Evolutionary conservation across 768 basidiomycete genomes (phyloP).

Genomic region (Peribolospora baueri): DNA sequence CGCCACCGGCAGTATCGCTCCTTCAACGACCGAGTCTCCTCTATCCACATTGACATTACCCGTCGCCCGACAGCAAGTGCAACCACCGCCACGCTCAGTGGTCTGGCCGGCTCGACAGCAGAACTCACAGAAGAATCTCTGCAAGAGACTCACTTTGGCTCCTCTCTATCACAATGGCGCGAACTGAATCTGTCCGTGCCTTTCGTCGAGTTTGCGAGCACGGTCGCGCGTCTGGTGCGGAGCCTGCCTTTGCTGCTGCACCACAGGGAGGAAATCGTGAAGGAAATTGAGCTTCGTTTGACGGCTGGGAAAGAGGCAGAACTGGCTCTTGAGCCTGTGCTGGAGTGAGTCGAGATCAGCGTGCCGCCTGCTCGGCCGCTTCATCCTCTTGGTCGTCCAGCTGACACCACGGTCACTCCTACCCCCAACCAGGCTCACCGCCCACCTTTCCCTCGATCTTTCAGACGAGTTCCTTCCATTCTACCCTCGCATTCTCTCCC

Average conservation of each 20-base stretch:
- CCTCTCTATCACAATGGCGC: conserved; percentile 45
- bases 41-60: too few species aligned
- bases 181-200: conserved; percentile 55
- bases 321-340: conserved; percentile 6
- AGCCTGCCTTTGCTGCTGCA: conserved; percentile 62
- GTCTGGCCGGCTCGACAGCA: too few species aligned
- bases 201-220: conserved; percentile 44
- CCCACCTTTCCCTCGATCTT: conserved; percentile 10
- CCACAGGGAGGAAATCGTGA: conserved; percentile 45
- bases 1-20: too few species aligned
- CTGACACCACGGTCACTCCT: too few species aligned
- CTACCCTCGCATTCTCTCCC: too few species aligned
- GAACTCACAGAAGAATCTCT: too few species aligned
- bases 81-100: too few species aligned
- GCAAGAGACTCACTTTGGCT: conserved; percentile 45
- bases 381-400: background rate
- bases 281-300: conserved; percentile 10
- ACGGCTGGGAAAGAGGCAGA: conserved; percentile 2
- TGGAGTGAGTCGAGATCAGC: conserved; percentile 5
- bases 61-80: too few species aligned
- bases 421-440: conserved; percentile 3
- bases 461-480: conserved; percentile 5
- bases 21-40: too few species aligned
- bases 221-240: conserved; percentile 35
- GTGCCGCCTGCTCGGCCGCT: too few species aligned